These are phyloP conservation scores for Claviceps maximensis DNA, from an alignment of 2,329 filamentous ascomycete genomes.

Conservation along the genomic window DNA sequence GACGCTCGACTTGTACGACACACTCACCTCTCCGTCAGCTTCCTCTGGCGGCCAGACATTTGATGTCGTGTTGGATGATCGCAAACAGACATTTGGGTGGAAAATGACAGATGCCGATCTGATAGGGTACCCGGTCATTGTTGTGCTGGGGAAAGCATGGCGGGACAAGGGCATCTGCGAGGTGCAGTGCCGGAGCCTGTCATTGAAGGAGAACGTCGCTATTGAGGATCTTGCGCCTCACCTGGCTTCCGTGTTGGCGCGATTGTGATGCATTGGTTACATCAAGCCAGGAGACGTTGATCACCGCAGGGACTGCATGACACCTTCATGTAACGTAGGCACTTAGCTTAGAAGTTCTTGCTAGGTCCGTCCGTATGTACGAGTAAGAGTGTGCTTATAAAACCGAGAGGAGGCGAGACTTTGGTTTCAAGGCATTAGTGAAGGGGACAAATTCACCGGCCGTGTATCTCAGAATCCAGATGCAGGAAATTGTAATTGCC, in stretches of 20 bases:
- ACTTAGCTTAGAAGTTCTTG: too few relatives aligned
- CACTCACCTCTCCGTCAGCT: conserved; percentile 23
- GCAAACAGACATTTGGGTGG: conserved; percentile 56
- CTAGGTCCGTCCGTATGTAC: too few relatives aligned
- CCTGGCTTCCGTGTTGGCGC: conserved; percentile 32
- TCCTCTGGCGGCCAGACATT: conserved; percentile 18
- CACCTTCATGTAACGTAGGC: too few relatives aligned
- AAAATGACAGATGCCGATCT: conserved; percentile 84
- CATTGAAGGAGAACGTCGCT: conserved; percentile 45
- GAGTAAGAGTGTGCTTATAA: too few relatives aligned
- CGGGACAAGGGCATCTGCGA: conserved; percentile 46
- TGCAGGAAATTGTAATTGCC: too few relatives aligned
- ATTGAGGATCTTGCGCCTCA: conserved; percentile 29
- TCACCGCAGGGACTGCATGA: too few relatives aligned
- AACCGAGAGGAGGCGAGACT: too few relatives aligned
- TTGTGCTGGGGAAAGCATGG: conserved; percentile 68
- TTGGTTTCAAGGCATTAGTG: too few relatives aligned
- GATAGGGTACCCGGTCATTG: conserved; percentile 72
- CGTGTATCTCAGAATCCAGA: too few relatives aligned
- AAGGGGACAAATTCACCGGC: too few relatives aligned
- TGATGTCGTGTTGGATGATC: conserved; percentile 66
- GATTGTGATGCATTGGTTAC: conserved; percentile 26
- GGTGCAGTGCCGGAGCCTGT: conserved; percentile 63
- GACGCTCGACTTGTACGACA: conserved; percentile 50
- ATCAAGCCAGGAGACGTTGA: not conserved